These are phyloP conservation scores for Echria macrotheca DNA, from an alignment of 495 filamentous ascomycete genomes.

Conservation along the genomic window DNA sequence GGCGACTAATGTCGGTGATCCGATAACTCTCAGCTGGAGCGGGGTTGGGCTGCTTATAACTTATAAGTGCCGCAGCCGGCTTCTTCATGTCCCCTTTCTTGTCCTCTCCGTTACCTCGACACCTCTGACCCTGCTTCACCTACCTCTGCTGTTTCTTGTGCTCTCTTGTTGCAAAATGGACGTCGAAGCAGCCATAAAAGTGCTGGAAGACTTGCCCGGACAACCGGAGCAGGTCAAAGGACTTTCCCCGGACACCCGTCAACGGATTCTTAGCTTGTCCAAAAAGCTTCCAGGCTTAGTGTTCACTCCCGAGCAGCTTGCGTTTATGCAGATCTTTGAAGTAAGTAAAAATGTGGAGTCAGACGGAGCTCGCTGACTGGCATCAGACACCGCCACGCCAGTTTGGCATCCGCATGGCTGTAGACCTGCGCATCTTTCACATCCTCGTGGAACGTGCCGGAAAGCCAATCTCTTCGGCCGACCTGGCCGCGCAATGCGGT, in stretches of 20 bases:
- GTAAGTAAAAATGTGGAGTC: too few species aligned
- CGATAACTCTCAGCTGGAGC: too few species aligned
- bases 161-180: neutral
- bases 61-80: too few species aligned
- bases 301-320: constrained; percentile 3
- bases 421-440: constrained; percentile 10
- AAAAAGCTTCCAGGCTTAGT: constrained; percentile 1
- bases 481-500: neutral
- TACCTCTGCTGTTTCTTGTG: too few species aligned
- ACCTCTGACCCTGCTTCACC: too few species aligned
- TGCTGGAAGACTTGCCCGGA: constrained; percentile 4
- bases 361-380: neutral
- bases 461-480: neutral
- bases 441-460: constrained; percentile 9
- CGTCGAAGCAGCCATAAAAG: neutral
- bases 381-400: constrained; percentile 5
- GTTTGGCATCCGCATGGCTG: constrained; percentile 8
- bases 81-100: too few species aligned
- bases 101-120: too few species aligned
- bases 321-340: constrained; percentile 9
- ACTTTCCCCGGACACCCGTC: neutral
- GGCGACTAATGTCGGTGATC: too few species aligned
- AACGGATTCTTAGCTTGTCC: neutral
- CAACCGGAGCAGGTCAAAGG: constrained; percentile 8
- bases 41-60: too few species aligned